Evolutionary conservation across 768 basidiomycete genomes (phyloP).

Genomic region (Suillus discolor): DNA sequence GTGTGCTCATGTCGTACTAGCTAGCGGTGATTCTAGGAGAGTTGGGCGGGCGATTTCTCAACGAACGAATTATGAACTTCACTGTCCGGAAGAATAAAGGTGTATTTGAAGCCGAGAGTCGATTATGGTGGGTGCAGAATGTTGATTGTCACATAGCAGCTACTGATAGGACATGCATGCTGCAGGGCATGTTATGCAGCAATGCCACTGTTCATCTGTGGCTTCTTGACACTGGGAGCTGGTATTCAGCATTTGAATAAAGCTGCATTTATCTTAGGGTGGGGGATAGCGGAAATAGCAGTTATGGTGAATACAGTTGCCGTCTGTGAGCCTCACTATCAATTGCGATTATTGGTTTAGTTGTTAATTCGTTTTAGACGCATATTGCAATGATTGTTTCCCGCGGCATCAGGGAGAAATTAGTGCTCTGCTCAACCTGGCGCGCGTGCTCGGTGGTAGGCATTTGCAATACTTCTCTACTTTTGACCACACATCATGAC

Average conservation of each 20-base stretch:
- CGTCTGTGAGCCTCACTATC: slow-evolving; percentile 31
- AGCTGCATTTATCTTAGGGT: slow-evolving; percentile 40
- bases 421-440: slow-evolving; percentile 46
- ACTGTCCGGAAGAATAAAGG: slow-evolving; percentile 48
- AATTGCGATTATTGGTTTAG: not conserved
- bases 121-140: slow-evolving; percentile 38
- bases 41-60: slow-evolving; percentile 49
- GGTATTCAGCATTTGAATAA: slow-evolving; percentile 36
- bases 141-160: not conserved
- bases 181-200: slow-evolving; percentile 41
- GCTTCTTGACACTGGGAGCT: slow-evolving; percentile 45
- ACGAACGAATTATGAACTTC: slow-evolving; percentile 50
- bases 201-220: slow-evolving; percentile 42
- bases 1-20: slow-evolving; percentile 22
- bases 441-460: slow-evolving; percentile 36
- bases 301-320: slow-evolving; percentile 44
- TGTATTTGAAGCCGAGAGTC: slow-evolving; percentile 55
- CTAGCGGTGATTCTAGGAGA: slow-evolving; percentile 55
- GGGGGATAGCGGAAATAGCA: slow-evolving; percentile 43
- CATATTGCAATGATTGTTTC: slow-evolving; percentile 42
- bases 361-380: slow-evolving; percentile 26
- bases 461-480: not conserved
- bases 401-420: slow-evolving; percentile 38
- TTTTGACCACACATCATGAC: not conserved
- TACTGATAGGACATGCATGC: not conserved